These are phyloP conservation scores for Biscogniauxia marginata DNA, from an alignment of 2,329 filamentous ascomycete species.

Conservation along the genomic window DNA sequence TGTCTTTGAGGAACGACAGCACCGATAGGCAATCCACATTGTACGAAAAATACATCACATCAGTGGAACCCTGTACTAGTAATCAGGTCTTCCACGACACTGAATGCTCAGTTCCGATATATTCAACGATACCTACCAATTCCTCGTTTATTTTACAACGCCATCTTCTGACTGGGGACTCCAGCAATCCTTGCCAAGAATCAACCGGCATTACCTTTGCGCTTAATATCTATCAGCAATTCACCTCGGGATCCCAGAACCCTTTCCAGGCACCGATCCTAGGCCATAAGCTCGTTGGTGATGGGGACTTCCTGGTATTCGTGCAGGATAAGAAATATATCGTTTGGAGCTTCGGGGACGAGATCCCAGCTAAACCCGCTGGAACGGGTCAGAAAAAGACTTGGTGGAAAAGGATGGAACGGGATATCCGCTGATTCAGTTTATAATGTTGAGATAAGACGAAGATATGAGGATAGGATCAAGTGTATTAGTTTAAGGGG, in stretches of 20 bases:
- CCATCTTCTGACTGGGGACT: background rate
- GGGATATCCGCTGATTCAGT: background rate
- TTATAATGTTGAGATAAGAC: too few species aligned
- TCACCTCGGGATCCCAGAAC: conserved; percentile 3
- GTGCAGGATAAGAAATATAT: conserved; percentile 28
- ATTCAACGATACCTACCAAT: conserved; percentile 8
- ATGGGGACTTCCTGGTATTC: conserved; percentile 30
- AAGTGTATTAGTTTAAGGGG: too few species aligned
- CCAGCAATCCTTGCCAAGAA: conserved; percentile 1
- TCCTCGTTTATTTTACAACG: conserved; percentile 5
- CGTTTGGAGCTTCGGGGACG: conserved; percentile 26
- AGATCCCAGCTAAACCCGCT: conserved; percentile 15
- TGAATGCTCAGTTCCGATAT: conserved; percentile 7
- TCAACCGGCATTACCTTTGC: conserved; percentile 12
- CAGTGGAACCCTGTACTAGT: conserved; percentile 8
- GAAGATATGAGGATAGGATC: too few species aligned
- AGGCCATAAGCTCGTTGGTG: conserved; percentile 20
- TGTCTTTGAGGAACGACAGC: background rate
- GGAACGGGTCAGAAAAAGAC: background rate
- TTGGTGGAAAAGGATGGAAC: background rate
- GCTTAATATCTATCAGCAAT: conserved; percentile 12
- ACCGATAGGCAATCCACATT: background rate
- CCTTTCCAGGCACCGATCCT: conserved; percentile 7
- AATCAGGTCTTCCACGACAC: background rate
- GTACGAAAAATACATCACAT: conserved; percentile 8